Evolutionary conservation across 768 basidiomycete species (phyloP), one percentile per base, ranked within the genome.

Genomic region (Phallus indusiatus): DNA sequence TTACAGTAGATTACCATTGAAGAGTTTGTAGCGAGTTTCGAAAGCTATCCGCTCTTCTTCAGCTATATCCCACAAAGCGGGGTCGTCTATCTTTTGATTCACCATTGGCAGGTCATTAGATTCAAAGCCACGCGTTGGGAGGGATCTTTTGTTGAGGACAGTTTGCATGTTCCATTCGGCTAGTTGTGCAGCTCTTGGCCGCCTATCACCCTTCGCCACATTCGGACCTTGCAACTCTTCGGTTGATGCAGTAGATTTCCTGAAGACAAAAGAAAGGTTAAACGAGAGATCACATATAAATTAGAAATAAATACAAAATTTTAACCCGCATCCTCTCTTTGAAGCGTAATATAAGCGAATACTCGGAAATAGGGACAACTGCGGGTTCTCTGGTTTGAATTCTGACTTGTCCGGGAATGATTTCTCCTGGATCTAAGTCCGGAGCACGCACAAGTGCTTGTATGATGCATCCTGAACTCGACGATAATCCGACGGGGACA

Each of bases 11-110:
- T n/a, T 21, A 48, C 47, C 47, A 48, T 48, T 9, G 9, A 9
- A 48, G 3, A 48, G 47, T 21, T n/a, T n/a, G 9, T 46, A 21
- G 37, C 54, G 12, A 10, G 54, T 20, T 55, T 55, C 54, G 22
- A 55, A 55, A 10, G 24, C 35, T 20, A 55, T 37, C 21, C 54
- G 34, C 54, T 55, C 54, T 36, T 55, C 54, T 47, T 55, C 54
- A 17, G 21, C 37, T 36, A 35, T 21, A n/a, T 24, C 24, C 54
- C 54, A 55, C 35, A 55, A 36, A 5, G 11, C 17, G 17, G 54
- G 34, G 16, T 55, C 20, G 28, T 36, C 42, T 18, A 55, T 16
- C 11, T 17, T 14, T 12, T 47, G n/a, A n/a, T n/a, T n/a, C n/a
- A n/a, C n/a, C n/a, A n/a, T n/a, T n/a, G n/a, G n/a, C n/a, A n/a